A percentile compares a stretch with the other conserved stretches of the same genome.
Conservation (phyloP, 768 basidiomycete species). For the Naganishia friedmannii region DNA sequence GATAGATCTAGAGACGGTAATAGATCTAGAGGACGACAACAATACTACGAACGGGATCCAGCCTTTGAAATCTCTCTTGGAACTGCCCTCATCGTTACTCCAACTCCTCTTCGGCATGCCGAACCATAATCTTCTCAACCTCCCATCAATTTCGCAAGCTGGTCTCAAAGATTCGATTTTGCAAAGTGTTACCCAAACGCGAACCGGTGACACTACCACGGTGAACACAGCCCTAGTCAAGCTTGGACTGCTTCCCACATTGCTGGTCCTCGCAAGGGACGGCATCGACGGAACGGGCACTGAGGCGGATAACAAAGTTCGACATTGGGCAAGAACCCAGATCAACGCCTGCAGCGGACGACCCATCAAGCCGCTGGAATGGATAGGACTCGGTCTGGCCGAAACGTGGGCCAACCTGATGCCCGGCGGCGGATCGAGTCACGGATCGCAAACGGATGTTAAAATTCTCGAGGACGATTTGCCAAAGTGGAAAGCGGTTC, state of each 20-base stretch:
- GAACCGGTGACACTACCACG: neutral
- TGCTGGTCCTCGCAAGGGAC: neutral
- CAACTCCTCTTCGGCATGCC: constrained; percentile 58
- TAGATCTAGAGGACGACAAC: neutral
- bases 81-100: constrained; percentile 50
- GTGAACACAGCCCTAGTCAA: constrained; percentile 8
- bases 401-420: constrained; percentile 21
- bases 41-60: neutral
- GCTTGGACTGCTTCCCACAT: constrained; percentile 10
- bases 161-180: constrained; percentile 1
- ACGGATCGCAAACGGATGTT: constrained; percentile 30
- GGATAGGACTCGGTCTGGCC: constrained; percentile 40
- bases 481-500: constrained; percentile 32
- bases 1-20: constrained; percentile 22
- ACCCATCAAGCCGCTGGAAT: constrained; percentile 39
- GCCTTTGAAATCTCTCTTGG: constrained; percentile 13
- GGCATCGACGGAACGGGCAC: neutral
- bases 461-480: constrained; percentile 26
- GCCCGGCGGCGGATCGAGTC: neutral
- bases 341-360: constrained; percentile 33
- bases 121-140: constrained; percentile 66
- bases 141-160: constrained; percentile 56
- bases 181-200: constrained; percentile 49
- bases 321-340: constrained; percentile 29
- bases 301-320: neutral